Evolutionary conservation across 495 filamentous ascomycete genomes (phyloP).

Genomic region (Immersiella caudata): DNA sequence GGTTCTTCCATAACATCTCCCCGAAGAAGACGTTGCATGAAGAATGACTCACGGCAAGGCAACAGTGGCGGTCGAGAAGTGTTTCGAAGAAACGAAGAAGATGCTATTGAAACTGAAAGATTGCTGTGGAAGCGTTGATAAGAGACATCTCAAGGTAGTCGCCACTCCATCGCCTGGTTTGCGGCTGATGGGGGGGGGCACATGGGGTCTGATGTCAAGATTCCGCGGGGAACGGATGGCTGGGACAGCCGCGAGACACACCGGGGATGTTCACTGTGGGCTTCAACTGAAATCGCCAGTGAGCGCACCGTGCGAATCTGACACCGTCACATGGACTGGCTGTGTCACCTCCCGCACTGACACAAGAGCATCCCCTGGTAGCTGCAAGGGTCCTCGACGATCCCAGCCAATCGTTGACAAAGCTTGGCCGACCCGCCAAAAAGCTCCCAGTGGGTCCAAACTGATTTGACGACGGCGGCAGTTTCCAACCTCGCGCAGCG

Average conservation of each 20-base stretch:
- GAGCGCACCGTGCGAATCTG: slow-evolving; percentile 16
- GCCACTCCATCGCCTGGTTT: slow-evolving; percentile 1
- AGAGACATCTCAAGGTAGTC: neutral
- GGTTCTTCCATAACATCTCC: neutral
- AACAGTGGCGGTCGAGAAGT: neutral
- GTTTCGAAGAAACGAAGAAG: neutral
- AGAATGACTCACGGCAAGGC: slow-evolving; percentile 14
- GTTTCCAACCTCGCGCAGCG: neutral
- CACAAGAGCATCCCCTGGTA: slow-evolving; percentile 21
- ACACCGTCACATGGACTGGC: slow-evolving; percentile 22
- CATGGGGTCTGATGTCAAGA: neutral
- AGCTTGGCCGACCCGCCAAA: slow-evolving; percentile 15
- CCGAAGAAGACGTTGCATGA: neutral
- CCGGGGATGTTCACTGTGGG: slow-evolving; percentile 6
- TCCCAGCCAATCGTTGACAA: slow-evolving; percentile 8
- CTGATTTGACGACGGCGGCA: slow-evolving; percentile 1
- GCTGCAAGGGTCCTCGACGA: slow-evolving; percentile 9
- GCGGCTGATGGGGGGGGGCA: slow-evolving; percentile 6
- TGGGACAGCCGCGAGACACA: neutral
- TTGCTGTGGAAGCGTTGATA: neutral
- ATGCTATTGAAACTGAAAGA: neutral
- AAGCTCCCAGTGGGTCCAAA: slow-evolving; percentile 11
- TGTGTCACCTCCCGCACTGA: slow-evolving; percentile 12
- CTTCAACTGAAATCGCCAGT: slow-evolving; percentile 2
- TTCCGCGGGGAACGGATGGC: neutral